Evolutionary conservation across 371 early-diverging fungal genomes (phyloP).

Genomic region (Rhizopus sp.): DNA sequence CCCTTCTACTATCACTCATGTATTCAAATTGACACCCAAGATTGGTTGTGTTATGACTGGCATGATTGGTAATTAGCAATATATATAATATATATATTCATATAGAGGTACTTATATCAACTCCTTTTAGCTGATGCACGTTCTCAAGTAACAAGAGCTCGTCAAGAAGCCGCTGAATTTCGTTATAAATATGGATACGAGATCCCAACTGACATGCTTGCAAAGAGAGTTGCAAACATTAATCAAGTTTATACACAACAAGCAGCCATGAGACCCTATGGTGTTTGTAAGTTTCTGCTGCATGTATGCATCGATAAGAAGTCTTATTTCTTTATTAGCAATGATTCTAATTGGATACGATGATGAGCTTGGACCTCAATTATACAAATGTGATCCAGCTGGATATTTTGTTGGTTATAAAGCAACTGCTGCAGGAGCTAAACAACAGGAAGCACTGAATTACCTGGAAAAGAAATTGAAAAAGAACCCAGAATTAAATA

Average conservation of each 20-base stretch:
- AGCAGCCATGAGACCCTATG: slow-evolving; percentile 97
- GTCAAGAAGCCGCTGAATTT: slow-evolving; percentile 97
- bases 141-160: slow-evolving; percentile 89
- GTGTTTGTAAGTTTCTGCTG: slow-evolving; percentile 80
- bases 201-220: slow-evolving; percentile 95
- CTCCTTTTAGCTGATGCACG: slow-evolving; percentile 83
- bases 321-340: slow-evolving; percentile 49
- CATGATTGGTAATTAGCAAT: slow-evolving; percentile 65
- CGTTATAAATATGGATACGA: slow-evolving; percentile 98
- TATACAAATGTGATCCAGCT: slow-evolving; percentile 98
- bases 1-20: slow-evolving; percentile 89
- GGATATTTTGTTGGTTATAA: slow-evolving; percentile 97
- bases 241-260: slow-evolving; percentile 99
- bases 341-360: slow-evolving; percentile 97
- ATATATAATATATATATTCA: not conserved
- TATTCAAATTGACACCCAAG: slow-evolving; percentile 90
- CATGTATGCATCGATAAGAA: not conserved
- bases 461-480: slow-evolving; percentile 97
- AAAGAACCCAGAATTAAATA: slow-evolving; percentile 75
- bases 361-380: slow-evolving; percentile 93
- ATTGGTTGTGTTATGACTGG: slow-evolving; percentile 99
- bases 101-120: not conserved
- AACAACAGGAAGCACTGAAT: slow-evolving; percentile 96
- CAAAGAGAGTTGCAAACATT: slow-evolving; percentile 95
- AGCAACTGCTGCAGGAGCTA: slow-evolving; percentile 97